Percentiles rank a stretch among this genome's conserved stretches.
Evolutionary conservation across 768 basidiomycete genomes (phyloP).

Genomic region (Collybiopsis luxurians): DNA sequence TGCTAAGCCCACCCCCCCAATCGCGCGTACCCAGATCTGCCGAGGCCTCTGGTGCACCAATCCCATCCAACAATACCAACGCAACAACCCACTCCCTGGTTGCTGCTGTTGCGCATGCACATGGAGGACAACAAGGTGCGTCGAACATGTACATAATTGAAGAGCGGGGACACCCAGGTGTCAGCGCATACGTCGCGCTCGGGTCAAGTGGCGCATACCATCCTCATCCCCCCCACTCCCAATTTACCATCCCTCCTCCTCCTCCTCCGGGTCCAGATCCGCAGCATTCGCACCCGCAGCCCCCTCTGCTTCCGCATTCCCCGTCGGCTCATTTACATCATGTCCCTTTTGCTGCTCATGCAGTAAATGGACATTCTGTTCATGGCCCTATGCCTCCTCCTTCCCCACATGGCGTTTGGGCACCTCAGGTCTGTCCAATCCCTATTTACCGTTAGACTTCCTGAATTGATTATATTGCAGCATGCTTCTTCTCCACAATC

Average conservation of each 20-base stretch:
- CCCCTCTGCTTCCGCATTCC: background rate
- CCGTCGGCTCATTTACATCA: background rate
- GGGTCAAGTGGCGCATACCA: background rate
- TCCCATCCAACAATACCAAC: background rate
- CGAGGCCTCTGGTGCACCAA: background rate
- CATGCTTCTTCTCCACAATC: background rate
- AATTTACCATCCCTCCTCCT: background rate
- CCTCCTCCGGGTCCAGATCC: background rate
- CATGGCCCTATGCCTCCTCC: constrained; percentile 3
- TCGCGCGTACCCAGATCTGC: background rate
- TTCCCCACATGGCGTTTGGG: background rate
- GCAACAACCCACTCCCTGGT: constrained; percentile 58
- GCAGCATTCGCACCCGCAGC: background rate
- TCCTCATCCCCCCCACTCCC: background rate
- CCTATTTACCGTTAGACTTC: background rate
- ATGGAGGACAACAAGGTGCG: constrained; percentile 3
- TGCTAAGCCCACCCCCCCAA: background rate
- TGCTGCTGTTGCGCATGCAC: constrained; percentile 45
- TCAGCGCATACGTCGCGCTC: background rate
- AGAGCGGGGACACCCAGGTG: constrained; percentile 44
- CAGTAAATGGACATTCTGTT: background rate
- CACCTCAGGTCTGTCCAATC: background rate
- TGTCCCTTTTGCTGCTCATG: background rate
- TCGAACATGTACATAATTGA: constrained; percentile 68
- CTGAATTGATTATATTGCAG: background rate